phyloP scores from a whole-genome alignment of 1,284 basidiomycete genomes.

The Ustilago tritici region DNA sequence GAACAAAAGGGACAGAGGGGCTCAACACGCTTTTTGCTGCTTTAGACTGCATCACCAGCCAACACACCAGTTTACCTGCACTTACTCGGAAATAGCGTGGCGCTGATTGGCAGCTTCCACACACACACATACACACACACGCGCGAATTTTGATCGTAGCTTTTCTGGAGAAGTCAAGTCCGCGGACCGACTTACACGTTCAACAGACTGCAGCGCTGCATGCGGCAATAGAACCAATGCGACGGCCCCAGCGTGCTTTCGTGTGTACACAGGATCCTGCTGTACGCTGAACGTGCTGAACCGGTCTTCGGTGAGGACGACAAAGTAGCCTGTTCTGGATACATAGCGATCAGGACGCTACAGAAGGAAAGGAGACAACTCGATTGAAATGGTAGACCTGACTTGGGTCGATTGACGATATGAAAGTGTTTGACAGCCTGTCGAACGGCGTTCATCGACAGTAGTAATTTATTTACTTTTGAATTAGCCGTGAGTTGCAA shows the following conservation, averaged over 20 bases:
- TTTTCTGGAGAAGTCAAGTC: neutral
- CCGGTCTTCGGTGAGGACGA: no score
- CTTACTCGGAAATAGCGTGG: conserved; percentile 15
- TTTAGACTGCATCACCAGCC: neutral
- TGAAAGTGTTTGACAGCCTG: neutral
- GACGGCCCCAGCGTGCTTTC: neutral
- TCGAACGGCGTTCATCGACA: neutral
- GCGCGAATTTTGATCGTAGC: neutral
- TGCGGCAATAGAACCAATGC: conserved; percentile 1
- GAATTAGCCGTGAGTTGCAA: neutral
- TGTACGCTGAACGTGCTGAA: no score
- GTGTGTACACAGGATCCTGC: neutral
- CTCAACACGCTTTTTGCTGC: neutral
- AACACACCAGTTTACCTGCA: neutral
- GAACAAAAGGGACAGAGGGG: neutral
- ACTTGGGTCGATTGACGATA: neutral
- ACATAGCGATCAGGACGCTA: no score
- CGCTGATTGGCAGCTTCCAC: conserved; percentile 17
- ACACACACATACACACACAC: neutral
- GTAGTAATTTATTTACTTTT: neutral
- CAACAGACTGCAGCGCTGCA: neutral
- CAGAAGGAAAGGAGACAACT: no score
- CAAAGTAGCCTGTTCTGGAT: no score
- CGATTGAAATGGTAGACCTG: no score
- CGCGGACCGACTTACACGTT: conserved; percentile 11